A percentile compares a stretch with the other conserved stretches of the same genome.
Conservation (phyloP, 1,284 basidiomycete species). For the Tilletiopsis washingtonensis region DNA sequence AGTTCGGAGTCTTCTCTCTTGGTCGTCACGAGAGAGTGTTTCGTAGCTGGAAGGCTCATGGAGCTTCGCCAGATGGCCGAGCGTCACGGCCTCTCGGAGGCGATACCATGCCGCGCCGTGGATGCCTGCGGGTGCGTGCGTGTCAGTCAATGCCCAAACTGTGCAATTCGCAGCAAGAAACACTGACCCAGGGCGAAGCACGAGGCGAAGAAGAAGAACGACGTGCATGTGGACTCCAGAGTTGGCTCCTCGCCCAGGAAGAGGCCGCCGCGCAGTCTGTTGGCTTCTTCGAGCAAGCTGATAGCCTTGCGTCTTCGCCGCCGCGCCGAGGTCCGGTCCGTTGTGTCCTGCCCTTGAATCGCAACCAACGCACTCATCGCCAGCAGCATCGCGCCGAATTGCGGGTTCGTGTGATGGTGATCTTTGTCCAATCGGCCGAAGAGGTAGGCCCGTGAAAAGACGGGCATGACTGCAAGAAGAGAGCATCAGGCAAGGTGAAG, state of each 20-base stretch:
- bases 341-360: slow-evolving; percentile 26
- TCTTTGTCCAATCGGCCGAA: slow-evolving; percentile 31
- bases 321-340: slow-evolving; percentile 9
- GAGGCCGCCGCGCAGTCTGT: slow-evolving; percentile 22
- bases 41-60: slow-evolving; percentile 37
- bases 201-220: slow-evolving; percentile 38
- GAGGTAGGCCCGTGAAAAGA: slow-evolving; percentile 38
- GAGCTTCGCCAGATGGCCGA: slow-evolving; percentile 34
- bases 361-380: slow-evolving; percentile 35
- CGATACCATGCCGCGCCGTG: slow-evolving; percentile 36
- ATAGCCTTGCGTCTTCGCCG: slow-evolving; percentile 2
- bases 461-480: no score
- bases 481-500: no score
- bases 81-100: slow-evolving; percentile 32
- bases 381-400: slow-evolving; percentile 40
- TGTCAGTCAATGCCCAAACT: no score
- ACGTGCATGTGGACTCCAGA: slow-evolving; percentile 24
- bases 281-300: slow-evolving; percentile 17
- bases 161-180: no score
- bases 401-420: slow-evolving; percentile 33
- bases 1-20: slow-evolving; percentile 31
- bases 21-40: slow-evolving; percentile 32
- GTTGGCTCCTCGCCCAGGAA: slow-evolving; percentile 21
- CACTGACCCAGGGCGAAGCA: slow-evolving; percentile 30
- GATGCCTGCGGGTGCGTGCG: no score